Conservation (phyloP, 306 rosid species). For the Hippophae gyantsensis region DNA sequence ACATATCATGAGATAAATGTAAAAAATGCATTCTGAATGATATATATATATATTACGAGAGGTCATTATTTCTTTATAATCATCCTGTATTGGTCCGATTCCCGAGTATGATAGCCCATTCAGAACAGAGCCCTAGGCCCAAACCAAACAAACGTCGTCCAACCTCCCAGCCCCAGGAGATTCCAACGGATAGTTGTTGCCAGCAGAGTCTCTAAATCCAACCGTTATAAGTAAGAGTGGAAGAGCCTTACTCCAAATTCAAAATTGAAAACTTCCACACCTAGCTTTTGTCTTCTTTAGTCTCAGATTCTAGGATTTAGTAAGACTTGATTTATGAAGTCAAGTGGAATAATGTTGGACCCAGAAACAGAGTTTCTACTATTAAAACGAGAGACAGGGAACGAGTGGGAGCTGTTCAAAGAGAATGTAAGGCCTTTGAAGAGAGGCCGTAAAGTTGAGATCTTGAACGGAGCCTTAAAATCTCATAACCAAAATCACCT, state of each 20-base stretch:
- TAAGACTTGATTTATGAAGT: background rate
- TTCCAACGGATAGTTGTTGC: too few relatives aligned
- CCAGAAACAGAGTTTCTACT: conserved; percentile 72
- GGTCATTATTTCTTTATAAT: too few relatives aligned
- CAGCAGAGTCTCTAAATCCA: too few relatives aligned
- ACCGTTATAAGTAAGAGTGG: background rate
- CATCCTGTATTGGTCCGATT: too few relatives aligned
- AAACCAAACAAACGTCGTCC: too few relatives aligned
- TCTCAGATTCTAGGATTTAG: background rate
- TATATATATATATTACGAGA: too few relatives aligned
- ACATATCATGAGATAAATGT: too few relatives aligned
- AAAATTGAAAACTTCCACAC: too few relatives aligned
- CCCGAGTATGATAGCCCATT: too few relatives aligned
- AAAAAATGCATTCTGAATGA: too few relatives aligned
- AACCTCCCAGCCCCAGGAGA: too few relatives aligned
- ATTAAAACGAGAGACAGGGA: conserved; percentile 51
- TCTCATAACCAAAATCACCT: conserved; percentile 45
- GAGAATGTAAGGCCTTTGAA: conserved; percentile 90
- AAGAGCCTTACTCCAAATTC: background rate
- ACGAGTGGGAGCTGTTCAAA: conserved; percentile 85
- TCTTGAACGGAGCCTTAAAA: conserved; percentile 62
- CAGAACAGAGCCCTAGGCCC: too few relatives aligned
- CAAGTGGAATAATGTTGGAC: conserved; percentile 21
- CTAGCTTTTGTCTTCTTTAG: background rate
- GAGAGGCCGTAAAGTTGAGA: conserved; percentile 68